Base-by-base conservation (phyloP, 2,329 filamentous ascomycete genomes). In the Zymoseptoria brevis region DNA sequence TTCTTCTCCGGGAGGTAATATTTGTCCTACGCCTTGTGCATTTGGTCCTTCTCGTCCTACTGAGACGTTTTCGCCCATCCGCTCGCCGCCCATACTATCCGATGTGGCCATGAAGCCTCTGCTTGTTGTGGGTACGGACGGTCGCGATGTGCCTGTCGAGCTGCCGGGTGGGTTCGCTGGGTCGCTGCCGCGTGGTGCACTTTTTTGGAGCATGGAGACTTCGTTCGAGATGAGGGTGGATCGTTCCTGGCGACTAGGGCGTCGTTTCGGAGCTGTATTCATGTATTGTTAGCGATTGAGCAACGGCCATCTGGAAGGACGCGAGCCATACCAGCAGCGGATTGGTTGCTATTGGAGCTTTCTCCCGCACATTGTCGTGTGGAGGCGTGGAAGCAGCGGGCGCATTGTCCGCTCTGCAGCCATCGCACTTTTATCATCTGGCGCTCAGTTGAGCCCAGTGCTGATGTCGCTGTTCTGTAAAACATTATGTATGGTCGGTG, bases 181-280 rank as follows among this genome's bases (percentile, higher is more conserved):
- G 19, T 59, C 58, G 22, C 60, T 56, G 19, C 24, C 53, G 11
- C 53, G 54, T 55, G 66, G 62, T 19, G 67, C 64, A 16, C 65
- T 59, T 60, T 60, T 59, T 16, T 65, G 64, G 9, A 69, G 59
- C 62, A 64, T 64, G 22, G 62, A 62, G 19, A 68, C 54, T 59
- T 69, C 67, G 54, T 66, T 64, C 9, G 64, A 66, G 50, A 68
- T 65, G 22, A 58, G 62, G 5, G 64, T 60, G 29, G 66, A 65
- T 29, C 67, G 65, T 52, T 67, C 60, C 48, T 61, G 57, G 41
- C 63, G 63, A 1, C 53, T 57, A 4, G 50, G 30, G 11, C 53
- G 50, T 49, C 51, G 53, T 6, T 54, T 56, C n/a, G 58, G 53
- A 24, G 58, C 62, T 62, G 24, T 1, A 45, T 45, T 16, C 1